Conservation (phyloP, 139 green algal species). For the Auxenochlorella pyrenoidosa region DNA sequence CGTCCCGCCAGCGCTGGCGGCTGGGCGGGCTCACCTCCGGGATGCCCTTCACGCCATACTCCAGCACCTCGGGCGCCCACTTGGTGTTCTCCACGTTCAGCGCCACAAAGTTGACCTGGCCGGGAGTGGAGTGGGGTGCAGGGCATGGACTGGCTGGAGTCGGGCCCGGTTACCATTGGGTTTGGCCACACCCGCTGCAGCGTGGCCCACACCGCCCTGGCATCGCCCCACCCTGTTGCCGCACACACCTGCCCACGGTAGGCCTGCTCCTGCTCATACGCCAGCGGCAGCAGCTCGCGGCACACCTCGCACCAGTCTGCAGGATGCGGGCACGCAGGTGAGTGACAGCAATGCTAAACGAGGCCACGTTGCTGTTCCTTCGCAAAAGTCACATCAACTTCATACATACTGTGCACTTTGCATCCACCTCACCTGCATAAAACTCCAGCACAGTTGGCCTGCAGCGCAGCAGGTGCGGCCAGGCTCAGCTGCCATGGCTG, state of each 20-base stretch:
- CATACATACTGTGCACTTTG: no score
- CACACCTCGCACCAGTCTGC: constrained; percentile 58
- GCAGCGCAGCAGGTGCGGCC: background rate
- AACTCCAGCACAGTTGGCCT: constrained; percentile 95
- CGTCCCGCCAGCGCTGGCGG: no score
- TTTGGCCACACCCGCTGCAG: background rate
- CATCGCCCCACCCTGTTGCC: background rate
- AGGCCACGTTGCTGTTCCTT: no score
- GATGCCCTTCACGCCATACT: constrained; percentile 94
- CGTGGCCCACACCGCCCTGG: background rate
- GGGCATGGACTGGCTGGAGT: no score
- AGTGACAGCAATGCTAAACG: no score
- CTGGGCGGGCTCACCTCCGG: constrained; percentile 48
- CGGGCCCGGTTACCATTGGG: no score
- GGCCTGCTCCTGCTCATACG: constrained; percentile 75
- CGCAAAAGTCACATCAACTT: no score
- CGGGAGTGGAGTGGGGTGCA: background rate
- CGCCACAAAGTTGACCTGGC: constrained; percentile 96
- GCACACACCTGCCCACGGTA: constrained; percentile 59
- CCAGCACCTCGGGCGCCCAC: constrained; percentile 79
- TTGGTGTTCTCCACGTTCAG: constrained; percentile 99
- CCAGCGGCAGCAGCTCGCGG: constrained; percentile 79
- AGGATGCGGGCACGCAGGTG: no score
- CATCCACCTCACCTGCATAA: constrained; percentile 79
- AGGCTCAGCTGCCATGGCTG: background rate